Evolutionary conservation across 2,329 filamentous ascomycete genomes (phyloP).

Genomic region (Pseudocercospora crystallina): DNA sequence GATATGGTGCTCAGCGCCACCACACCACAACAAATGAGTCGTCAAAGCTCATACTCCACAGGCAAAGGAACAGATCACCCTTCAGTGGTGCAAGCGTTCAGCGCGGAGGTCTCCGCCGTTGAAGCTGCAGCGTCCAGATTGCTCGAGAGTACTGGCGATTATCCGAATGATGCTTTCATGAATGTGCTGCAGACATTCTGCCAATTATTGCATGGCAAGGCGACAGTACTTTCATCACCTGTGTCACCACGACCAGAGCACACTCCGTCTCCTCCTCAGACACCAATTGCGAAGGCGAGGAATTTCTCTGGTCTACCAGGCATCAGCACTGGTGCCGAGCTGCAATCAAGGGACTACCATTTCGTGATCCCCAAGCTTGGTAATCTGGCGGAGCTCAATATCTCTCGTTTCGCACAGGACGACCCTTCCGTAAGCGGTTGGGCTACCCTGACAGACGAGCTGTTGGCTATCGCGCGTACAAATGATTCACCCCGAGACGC

Average conservation of each 20-base stretch:
- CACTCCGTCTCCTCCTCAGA: conserved; percentile 14
- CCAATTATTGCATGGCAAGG: conserved; percentile 56
- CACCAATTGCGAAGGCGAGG: conserved; percentile 33
- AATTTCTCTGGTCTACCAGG: conserved; percentile 47
- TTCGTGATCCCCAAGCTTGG: conserved; percentile 52
- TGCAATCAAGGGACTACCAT: conserved; percentile 45
- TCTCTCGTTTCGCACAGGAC: conserved; percentile 65
- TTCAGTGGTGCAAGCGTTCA: conserved; percentile 47
- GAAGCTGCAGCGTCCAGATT: conserved; percentile 82
- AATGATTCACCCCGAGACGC: conserved; percentile 42
- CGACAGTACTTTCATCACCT: conserved; percentile 11
- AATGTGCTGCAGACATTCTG: conserved; percentile 76
- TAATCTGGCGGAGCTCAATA: conserved; percentile 46
- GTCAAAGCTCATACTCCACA: conserved; percentile 21
- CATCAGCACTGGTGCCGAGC: conserved; percentile 39
- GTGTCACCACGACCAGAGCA: conserved; percentile 7
- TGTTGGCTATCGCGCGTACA: conserved; percentile 51
- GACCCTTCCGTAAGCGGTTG: conserved; percentile 72
- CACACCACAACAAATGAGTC: conserved; percentile 29
- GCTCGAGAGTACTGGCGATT: conserved; percentile 89
- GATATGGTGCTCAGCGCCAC: conserved; percentile 72
- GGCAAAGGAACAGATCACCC: conserved; percentile 27
- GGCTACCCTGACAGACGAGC: conserved; percentile 61
- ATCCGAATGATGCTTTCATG: conserved; percentile 77
- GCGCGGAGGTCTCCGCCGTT: conserved; percentile 79